phyloP scores from a whole-genome alignment of 345 rosid species.

The Luvunga scandens region DNA sequence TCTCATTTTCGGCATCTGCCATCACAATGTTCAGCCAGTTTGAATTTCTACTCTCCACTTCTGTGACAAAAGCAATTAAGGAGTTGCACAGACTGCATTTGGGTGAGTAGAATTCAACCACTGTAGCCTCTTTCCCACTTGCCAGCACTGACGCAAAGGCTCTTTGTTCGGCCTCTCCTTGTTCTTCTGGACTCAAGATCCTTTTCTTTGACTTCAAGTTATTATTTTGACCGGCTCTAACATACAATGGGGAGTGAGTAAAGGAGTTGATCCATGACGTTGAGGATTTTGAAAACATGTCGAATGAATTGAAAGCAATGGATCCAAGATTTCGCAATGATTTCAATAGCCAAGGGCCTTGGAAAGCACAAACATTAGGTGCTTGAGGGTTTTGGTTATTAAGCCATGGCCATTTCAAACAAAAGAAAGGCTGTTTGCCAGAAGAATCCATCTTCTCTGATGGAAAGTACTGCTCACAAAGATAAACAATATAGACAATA shows the following conservation, averaged over 20 bases:
- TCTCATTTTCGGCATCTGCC: conserved; percentile 94
- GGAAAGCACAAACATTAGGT: conserved; percentile 44
- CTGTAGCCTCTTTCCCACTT: conserved; percentile 70
- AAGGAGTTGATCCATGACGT: conserved; percentile 29
- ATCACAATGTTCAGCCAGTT: conserved; percentile 76
- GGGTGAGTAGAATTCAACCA: conserved; percentile 88
- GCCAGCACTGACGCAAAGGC: conserved; percentile 83
- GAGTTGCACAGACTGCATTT: conserved; percentile 88
- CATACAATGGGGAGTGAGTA: conserved; percentile 22
- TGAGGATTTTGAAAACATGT: conserved; percentile 35
- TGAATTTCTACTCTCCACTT: conserved; percentile 68
- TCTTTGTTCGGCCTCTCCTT: conserved; percentile 87
- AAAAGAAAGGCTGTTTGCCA: conserved; percentile 46
- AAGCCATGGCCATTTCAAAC: conserved; percentile 88
- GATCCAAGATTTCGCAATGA: conserved; percentile 67
- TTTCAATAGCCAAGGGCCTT: conserved; percentile 74
- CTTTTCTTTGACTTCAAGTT: conserved; percentile 30
- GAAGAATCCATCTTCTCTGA: conserved; percentile 28
- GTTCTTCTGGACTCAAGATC: conserved; percentile 50
- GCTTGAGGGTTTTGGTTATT: conserved; percentile 31
- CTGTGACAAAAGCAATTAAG: conserved; percentile 56
- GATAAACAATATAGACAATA: background rate
- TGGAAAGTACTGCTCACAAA: background rate
- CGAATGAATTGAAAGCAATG: conserved; percentile 49
- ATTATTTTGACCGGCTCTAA: conserved; percentile 13